phyloP scores from a whole-genome alignment of 495 filamentous ascomycete genomes.

The Cenococcum geophilum region DNA sequence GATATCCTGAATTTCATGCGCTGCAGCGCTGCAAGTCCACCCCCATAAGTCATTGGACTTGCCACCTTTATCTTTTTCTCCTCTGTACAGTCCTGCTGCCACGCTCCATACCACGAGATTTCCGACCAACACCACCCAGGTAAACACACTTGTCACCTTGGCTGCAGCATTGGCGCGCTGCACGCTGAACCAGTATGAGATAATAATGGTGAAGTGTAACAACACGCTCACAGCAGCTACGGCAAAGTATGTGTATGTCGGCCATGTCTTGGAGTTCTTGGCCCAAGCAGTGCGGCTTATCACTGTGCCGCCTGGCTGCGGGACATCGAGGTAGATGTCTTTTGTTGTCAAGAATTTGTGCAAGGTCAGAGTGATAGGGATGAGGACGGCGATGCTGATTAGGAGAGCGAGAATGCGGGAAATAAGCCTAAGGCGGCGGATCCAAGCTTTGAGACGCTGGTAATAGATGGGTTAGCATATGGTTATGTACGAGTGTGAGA shows the following conservation, averaged over 20 bases:
- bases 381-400: slow-evolving; percentile 26
- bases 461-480: neutral
- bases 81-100: slow-evolving; percentile 28
- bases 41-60: slow-evolving; percentile 38
- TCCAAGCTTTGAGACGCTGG: slow-evolving; percentile 29
- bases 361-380: slow-evolving; percentile 31
- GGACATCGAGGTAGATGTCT: slow-evolving; percentile 16
- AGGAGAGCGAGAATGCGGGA: slow-evolving; percentile 26
- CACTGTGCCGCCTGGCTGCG: slow-evolving; percentile 9
- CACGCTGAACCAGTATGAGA: slow-evolving; percentile 27
- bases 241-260: slow-evolving; percentile 33
- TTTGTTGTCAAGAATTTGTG: slow-evolving; percentile 32
- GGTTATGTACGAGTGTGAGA: neutral
- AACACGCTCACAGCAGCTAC: slow-evolving; percentile 24
- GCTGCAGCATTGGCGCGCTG: slow-evolving; percentile 27
- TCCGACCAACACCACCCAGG: slow-evolving; percentile 22
- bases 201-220: slow-evolving; percentile 27
- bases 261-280: slow-evolving; percentile 32
- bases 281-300: slow-evolving; percentile 30
- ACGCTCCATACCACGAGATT: slow-evolving; percentile 32
- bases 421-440: slow-evolving; percentile 30
- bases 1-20: slow-evolving; percentile 33
- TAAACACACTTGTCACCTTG: slow-evolving; percentile 22
- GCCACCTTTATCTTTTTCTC: slow-evolving; percentile 27
- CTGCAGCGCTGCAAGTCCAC: slow-evolving; percentile 35